A percentile compares a stretch with the other conserved stretches of the same genome.
These are phyloP conservation scores for Sodiomyces alkalinus DNA, from an alignment of 2,329 filamentous ascomycete genomes.

Conservation along the genomic window DNA sequence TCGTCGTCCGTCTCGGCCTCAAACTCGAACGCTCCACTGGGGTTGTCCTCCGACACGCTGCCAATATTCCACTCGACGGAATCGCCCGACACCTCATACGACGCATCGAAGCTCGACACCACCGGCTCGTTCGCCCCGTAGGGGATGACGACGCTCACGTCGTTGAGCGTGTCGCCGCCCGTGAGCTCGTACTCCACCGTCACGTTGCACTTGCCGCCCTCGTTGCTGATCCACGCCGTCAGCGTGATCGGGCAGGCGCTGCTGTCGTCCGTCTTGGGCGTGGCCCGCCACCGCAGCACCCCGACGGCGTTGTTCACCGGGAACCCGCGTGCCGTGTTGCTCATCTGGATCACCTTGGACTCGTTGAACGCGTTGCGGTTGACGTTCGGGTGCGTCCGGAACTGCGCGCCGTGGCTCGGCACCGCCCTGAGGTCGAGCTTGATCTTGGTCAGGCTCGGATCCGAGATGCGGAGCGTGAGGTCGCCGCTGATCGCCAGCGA, in stretches of 20 bases:
- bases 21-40: slow-evolving; percentile 84
- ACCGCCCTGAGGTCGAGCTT: slow-evolving; percentile 68
- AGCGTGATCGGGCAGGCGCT: slow-evolving; percentile 84
- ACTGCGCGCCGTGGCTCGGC: slow-evolving; percentile 71
- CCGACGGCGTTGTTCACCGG: slow-evolving; percentile 88
- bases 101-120: slow-evolving; percentile 84
- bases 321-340: slow-evolving; percentile 76
- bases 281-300: slow-evolving; percentile 83
- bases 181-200: slow-evolving; percentile 94
- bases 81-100: slow-evolving; percentile 87
- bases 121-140: slow-evolving; percentile 73
- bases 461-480: slow-evolving; percentile 77
- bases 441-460: slow-evolving; percentile 79
- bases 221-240: slow-evolving; percentile 94
- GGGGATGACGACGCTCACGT: slow-evolving; percentile 79
- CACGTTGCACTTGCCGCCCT: slow-evolving; percentile 68
- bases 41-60: slow-evolving; percentile 65
- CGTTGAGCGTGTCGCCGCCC: slow-evolving; percentile 60
- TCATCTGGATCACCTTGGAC: slow-evolving; percentile 75
- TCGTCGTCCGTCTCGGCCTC: slow-evolving; percentile 80
- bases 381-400: slow-evolving; percentile 92
- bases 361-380: slow-evolving; percentile 78
- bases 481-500: slow-evolving; percentile 85
- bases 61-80: slow-evolving; percentile 90
- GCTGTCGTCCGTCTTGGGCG: slow-evolving; percentile 65